Evolutionary conservation across 2,329 filamentous ascomycete genomes (phyloP).

Genomic region (Thelonectria olida): DNA sequence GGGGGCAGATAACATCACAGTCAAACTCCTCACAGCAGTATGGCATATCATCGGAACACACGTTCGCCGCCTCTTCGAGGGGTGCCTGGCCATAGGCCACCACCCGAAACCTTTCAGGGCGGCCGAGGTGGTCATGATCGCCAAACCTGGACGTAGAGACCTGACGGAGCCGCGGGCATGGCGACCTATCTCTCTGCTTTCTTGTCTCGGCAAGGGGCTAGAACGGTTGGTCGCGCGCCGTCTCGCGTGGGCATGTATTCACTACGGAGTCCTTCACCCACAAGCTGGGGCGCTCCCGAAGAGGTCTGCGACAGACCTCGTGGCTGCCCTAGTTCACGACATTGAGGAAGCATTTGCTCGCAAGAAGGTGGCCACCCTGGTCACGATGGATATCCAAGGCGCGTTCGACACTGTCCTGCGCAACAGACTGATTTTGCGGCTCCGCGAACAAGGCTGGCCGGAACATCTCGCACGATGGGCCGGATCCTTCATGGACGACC

Average conservation of each 20-base stretch:
- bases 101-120: conserved; percentile 31
- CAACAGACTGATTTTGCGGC: no score
- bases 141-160: conserved; percentile 34
- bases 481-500: no score
- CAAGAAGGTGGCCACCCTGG: no score
- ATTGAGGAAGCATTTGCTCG: no score
- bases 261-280: conserved; percentile 29
- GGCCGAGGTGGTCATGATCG: conserved; percentile 37
- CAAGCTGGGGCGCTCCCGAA: conserved; percentile 36
- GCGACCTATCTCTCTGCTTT: conserved; percentile 39
- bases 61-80: conserved; percentile 25
- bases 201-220: conserved; percentile 39
- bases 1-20: conserved; percentile 31
- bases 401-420: no score
- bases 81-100: conserved; percentile 27
- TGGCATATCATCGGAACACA: conserved; percentile 18
- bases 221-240: conserved; percentile 36
- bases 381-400: no score
- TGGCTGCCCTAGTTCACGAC: no score
- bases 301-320: conserved; percentile 16
- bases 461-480: no score
- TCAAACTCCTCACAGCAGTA: conserved; percentile 23
- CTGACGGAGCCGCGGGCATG: conserved; percentile 27
- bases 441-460: no score
- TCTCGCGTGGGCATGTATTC: conserved; percentile 29